Conservation (phyloP, 164 flowering plant genomes). For the Magnolia sinica region DNA sequence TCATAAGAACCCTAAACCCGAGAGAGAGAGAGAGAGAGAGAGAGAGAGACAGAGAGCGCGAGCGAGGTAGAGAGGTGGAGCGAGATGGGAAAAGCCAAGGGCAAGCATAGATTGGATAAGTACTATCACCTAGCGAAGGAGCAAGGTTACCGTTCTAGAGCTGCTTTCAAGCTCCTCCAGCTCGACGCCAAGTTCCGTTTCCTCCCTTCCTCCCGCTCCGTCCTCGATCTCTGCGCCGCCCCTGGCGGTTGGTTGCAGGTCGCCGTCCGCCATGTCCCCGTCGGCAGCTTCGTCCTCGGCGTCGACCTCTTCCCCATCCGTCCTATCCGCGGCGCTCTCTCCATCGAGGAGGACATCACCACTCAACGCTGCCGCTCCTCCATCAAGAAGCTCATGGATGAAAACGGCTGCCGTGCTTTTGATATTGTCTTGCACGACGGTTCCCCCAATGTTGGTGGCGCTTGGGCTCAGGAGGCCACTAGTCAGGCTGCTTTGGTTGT, state of each 20-base stretch:
- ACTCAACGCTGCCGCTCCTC: conserved; percentile 51
- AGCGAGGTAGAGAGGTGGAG: neutral
- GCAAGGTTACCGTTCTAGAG: conserved; percentile 87
- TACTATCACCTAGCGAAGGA: conserved; percentile 83
- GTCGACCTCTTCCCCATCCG: conserved; percentile 75
- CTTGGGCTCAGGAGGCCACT: conserved; percentile 92
- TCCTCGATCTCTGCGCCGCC: conserved; percentile 95
- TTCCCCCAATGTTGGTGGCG: conserved; percentile 90
- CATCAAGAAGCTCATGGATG: conserved; percentile 51
- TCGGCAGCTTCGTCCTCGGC: conserved; percentile 72
- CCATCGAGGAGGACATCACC: conserved; percentile 78
- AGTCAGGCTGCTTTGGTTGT: conserved; percentile 76
- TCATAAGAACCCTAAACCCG: neutral
- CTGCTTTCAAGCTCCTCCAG: conserved; percentile 86
- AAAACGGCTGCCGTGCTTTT: conserved; percentile 61
- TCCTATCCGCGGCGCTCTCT: conserved; percentile 70
- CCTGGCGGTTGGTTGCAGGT: conserved; percentile 98
- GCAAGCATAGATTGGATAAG: conserved; percentile 85
- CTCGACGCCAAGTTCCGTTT: conserved; percentile 71
- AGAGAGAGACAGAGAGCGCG: neutral
- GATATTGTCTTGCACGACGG: conserved; percentile 87
- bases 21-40: neutral
- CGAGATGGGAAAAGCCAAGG: conserved; percentile 82
- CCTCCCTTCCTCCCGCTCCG: conserved; percentile 64
- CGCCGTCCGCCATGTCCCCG: conserved; percentile 73